Conservation (phyloP, 495 filamentous ascomycete genomes). For the Neurospora cerealis region DNA sequence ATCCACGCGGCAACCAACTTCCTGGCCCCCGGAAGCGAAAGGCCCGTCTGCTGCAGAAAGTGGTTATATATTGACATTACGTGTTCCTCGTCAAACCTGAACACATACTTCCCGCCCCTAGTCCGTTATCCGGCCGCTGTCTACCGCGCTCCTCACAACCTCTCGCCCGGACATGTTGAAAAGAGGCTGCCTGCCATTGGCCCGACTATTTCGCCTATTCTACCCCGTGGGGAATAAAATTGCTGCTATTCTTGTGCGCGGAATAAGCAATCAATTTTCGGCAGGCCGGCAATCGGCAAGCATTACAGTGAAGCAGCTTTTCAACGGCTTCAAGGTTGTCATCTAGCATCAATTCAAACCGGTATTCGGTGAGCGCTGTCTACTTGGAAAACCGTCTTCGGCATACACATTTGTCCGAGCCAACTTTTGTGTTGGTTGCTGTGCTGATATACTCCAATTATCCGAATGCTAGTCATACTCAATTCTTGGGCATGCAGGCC, state of each 20-base stretch:
- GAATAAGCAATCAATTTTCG: slow-evolving; percentile 14
- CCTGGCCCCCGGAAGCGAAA: slow-evolving; percentile 16
- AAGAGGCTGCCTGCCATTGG: slow-evolving; percentile 11
- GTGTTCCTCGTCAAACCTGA: slow-evolving; percentile 16
- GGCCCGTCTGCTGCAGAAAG: slow-evolving; percentile 10
- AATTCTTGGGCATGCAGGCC: not conserved
- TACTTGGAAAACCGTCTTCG: not conserved
- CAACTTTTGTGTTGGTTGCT: not conserved
- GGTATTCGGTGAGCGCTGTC: not conserved
- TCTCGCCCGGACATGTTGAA: slow-evolving; percentile 10
- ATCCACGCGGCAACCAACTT: slow-evolving; percentile 16
- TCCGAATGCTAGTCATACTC: not conserved
- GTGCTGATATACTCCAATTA: not conserved
- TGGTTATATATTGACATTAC: slow-evolving; percentile 25
- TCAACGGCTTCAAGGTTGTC: not conserved
- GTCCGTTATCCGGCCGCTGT: slow-evolving; percentile 8
- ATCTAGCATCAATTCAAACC: not conserved
- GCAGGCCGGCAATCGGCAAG: slow-evolving; percentile 24
- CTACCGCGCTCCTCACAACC: slow-evolving; percentile 7
- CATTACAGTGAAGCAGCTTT: not conserved
- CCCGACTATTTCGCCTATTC: slow-evolving; percentile 4
- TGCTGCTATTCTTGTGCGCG: slow-evolving; percentile 15
- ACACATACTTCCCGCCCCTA: slow-evolving; percentile 8
- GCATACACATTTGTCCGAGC: not conserved
- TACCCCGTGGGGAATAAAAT: slow-evolving; percentile 16